A percentile compares a stretch with the other conserved stretches of the same genome.
Evolutionary conservation across 106 monocot genomes (phyloP).

Genomic region (Phalaenopsis equestris): DNA sequence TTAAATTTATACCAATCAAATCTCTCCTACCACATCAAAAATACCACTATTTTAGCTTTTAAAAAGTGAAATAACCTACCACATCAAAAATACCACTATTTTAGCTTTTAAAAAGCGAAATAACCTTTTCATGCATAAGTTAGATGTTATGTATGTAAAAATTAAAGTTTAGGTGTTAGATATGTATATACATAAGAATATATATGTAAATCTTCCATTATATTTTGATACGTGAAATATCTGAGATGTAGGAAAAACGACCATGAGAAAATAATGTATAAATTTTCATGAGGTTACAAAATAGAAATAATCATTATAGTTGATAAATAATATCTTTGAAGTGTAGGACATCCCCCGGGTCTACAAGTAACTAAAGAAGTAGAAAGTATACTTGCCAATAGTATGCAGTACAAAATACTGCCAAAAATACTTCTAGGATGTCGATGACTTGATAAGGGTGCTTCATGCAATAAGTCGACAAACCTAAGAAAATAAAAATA

Average conservation of each 20-base stretch:
- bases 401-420: slow-evolving; percentile 68
- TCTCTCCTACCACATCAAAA: too few relatives aligned
- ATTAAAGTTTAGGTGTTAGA: too few relatives aligned
- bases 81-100: too few relatives aligned
- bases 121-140: too few relatives aligned
- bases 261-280: neutral
- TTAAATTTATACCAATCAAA: too few relatives aligned
- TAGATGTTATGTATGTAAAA: too few relatives aligned
- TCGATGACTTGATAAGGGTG: slow-evolving; percentile 61
- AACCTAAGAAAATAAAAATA: slow-evolving; percentile 46
- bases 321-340: neutral
- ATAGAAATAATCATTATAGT: slow-evolving; percentile 1
- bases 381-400: slow-evolving; percentile 63
- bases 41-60: too few relatives aligned
- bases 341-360: neutral
- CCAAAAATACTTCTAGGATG: slow-evolving; percentile 66
- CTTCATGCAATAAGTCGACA: slow-evolving; percentile 74
- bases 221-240: neutral
- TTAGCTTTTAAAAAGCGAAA: too few relatives aligned
- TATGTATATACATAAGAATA: too few relatives aligned
- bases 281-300: slow-evolving; percentile 4
- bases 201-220: neutral
- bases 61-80: too few relatives aligned
- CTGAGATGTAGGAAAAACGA: neutral
- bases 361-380: neutral